Evolutionary conservation across 176 grass and related monocot species (phyloP), one percentile per base, ranked within the genome.

Genomic region (Lolium rigidum): DNA sequence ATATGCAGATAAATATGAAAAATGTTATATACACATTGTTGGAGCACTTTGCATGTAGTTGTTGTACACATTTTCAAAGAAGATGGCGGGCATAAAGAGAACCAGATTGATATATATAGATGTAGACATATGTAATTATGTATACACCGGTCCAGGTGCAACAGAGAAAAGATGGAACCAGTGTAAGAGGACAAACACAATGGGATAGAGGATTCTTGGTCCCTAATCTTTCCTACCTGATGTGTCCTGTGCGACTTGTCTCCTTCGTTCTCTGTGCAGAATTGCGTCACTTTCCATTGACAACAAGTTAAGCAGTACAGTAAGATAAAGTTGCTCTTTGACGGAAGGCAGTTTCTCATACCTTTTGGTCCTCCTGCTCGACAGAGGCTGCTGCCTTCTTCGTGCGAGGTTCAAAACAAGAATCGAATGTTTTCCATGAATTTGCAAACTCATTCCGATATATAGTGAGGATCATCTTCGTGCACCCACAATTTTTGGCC

Each of bases 261-360:
- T 76, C 74, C 20, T 78, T 88, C 38, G 35, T 51, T 86, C 76
- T 84, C 82, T 80, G 59, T 61, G 26, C 66, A 90, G 59, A 90
- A 28, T 95, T 85, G 82, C 93, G 87, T 93, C 91, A 95, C 59
- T 95, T 91, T 85, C 43, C 88, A 80, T 80, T 76, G 41, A 64
- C 69, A 91, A 93, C 71, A 95, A 90, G 93, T 82, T 89, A 95
- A 90, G 66, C 81, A 80, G 76, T 73, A 43, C 46, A 80, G 0
- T 64, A 64, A 37, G 35, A 78, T 43, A 87, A 84, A 84, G 70
- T 58, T 88, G 5, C 11, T 66, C 31, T 64, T 79, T 80, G 66
- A 73, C 46, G 46, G 46, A 55, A 57, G 28, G 65, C 56, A 70
- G 54, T 57, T 52, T 83, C 35, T 15, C 24, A 65, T 85, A 38